Evolutionary conservation across 306 rosid genomes (phyloP), one percentile per base, ranked within the genome.

Genomic region (Cicer arietinum): DNA sequence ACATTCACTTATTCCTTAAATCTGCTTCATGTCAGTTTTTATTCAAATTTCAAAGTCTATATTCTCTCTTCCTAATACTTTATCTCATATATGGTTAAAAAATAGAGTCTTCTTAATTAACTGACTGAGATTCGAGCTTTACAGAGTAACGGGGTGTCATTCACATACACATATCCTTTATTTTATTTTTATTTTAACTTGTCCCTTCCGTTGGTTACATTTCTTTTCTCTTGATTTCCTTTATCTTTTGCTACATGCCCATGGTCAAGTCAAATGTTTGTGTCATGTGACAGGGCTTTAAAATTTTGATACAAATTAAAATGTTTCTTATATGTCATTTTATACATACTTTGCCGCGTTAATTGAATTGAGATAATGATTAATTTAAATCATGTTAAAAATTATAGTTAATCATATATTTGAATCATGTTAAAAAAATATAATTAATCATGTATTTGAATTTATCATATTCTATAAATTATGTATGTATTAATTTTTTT

Each of bases 91-190:
- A 80, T 81, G 88, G 86, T 75, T 74, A 80, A 85, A 77, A 87
- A 84, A 84, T 85, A 79, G 82, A 80, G 83, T 80, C 84, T 84
- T 87, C 54, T 69, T 71, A 76, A 67, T 18, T 66, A 53, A 66
- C 74, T 82, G 88, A 84, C 89, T 88, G 92, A 89, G 94, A 91
- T 91, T 85, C 86, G 95, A 88, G 95, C 92, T 88, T 67, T 65
- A 64, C 89, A 83, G 81, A 77, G 84, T 86, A 69, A 68, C 87
- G 82, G 80, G 81, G 88, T 81, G 86, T 82, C 89, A 69, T 73
- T 79, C 74, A 50, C 75, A 65, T 70, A 45, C 70, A 66, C 71
- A 35, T 3, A 57, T 9, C 6, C 35, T 25, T 57, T 30, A 22
- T 22, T 12, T 6, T 6, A 30, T 1, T 57, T 66, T 66, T 82